Percentiles rank a stretch among this genome's conserved stretches.
Evolutionary conservation across 352 stramenopile genomes (phyloP).

Genomic region (Phytopythium cucurbitacearum): DNA sequence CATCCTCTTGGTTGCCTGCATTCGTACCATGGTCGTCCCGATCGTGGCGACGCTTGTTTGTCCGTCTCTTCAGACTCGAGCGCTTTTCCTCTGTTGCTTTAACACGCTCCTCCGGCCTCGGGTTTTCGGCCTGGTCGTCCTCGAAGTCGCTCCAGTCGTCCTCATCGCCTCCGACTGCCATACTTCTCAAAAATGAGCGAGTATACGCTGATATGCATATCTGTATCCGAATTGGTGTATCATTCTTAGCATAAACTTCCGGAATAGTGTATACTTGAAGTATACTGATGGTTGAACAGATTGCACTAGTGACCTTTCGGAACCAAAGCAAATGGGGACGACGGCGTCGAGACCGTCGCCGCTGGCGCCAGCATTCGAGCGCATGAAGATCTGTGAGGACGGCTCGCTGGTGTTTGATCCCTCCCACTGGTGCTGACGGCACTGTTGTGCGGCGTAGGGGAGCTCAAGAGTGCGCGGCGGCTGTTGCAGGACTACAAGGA

Average conservation of each 20-base stretch:
- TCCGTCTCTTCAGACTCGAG: background rate
- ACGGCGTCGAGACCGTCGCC: constrained; percentile 33
- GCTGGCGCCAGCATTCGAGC: constrained; percentile 42
- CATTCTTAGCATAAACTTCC: background rate
- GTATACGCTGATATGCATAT: background rate
- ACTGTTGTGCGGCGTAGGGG: constrained; percentile 21
- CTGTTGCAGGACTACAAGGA: constrained; percentile 68
- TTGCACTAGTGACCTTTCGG: constrained; percentile 1
- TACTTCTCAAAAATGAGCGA: no score
- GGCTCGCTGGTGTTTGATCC: background rate
- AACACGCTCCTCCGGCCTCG: no score
- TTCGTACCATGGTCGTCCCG: constrained; percentile 1
- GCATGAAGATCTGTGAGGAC: constrained; percentile 43
- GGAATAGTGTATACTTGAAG: background rate
- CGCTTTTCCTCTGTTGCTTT: no score
- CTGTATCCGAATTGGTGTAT: background rate
- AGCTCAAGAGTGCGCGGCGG: constrained; percentile 39
- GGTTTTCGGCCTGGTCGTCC: background rate
- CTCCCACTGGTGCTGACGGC: background rate
- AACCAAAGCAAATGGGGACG: constrained; percentile 34
- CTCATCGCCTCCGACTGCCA: background rate
- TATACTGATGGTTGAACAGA: background rate
- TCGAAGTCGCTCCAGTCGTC: constrained; percentile 9
- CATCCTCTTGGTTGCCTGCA: no score
- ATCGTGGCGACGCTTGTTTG: background rate